Conservation (phyloP, 768 basidiomycete species). For the Russula olivacea region DNA sequence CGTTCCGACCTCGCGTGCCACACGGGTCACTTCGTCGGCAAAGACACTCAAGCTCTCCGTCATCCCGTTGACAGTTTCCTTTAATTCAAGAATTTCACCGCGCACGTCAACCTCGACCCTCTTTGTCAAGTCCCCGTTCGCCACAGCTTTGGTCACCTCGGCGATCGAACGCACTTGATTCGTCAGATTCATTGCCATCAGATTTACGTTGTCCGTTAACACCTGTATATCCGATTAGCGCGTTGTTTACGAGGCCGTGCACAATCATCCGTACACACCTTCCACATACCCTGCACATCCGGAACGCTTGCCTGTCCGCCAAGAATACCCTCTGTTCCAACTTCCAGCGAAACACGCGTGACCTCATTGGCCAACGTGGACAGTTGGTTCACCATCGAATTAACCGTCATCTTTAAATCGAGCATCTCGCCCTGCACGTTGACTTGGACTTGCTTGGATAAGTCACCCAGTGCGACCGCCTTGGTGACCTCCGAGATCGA, state of each 20-base stretch:
- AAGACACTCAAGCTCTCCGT: slow-evolving; percentile 81
- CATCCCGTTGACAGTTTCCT: slow-evolving; percentile 95
- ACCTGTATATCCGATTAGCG: slow-evolving; percentile 31
- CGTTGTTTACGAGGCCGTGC: not conserved
- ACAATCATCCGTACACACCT: slow-evolving; percentile 42
- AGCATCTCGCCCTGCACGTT: slow-evolving; percentile 95
- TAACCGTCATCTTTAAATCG: slow-evolving; percentile 74
- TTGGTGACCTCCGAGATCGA: slow-evolving; percentile 85
- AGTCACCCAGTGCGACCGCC: slow-evolving; percentile 75
- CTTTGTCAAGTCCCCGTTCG: slow-evolving; percentile 87
- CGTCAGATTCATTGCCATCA: slow-evolving; percentile 88
- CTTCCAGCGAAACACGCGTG: slow-evolving; percentile 88
- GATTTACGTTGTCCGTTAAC: slow-evolving; percentile 76
- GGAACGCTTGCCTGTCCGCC: slow-evolving; percentile 90
- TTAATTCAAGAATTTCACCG: slow-evolving; percentile 86
- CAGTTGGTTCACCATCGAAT: slow-evolving; percentile 69
- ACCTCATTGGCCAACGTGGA: slow-evolving; percentile 75
- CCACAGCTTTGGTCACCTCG: slow-evolving; percentile 92
- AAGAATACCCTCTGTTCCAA: slow-evolving; percentile 88
- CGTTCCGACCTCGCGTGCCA: slow-evolving; percentile 95
- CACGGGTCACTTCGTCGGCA: slow-evolving; percentile 78
- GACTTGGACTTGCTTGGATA: slow-evolving; percentile 79
- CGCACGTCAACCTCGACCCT: slow-evolving; percentile 89
- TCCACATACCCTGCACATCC: slow-evolving; percentile 95
- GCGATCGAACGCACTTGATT: slow-evolving; percentile 92